These are phyloP conservation scores for Trapa incisa DNA, from an alignment of 345 rosid species.

Conservation along the genomic window DNA sequence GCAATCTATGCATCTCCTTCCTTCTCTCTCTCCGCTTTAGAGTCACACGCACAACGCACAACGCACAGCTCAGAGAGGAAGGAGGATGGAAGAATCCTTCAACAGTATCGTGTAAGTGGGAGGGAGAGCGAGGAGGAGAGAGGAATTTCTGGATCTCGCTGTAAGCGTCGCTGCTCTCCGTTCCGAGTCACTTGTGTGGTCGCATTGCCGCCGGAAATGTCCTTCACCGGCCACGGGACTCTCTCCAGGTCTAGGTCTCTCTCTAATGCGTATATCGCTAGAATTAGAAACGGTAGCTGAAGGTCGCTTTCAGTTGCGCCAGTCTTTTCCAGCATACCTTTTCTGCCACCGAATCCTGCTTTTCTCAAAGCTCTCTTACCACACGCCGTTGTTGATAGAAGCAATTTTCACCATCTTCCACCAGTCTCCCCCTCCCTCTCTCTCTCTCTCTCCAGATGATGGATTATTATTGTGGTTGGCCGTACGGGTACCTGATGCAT, in stretches of 20 bases:
- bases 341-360: neutral
- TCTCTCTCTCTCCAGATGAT: neutral
- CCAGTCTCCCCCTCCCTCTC: neutral
- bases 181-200: conserved; percentile 8
- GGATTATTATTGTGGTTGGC: neutral
- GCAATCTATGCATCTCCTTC: conserved; percentile 2
- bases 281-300: neutral
- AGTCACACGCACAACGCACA: neutral
- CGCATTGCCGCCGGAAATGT: conserved; percentile 16
- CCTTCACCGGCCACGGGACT: neutral
- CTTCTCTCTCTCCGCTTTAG: conserved; percentile 4
- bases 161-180: neutral
- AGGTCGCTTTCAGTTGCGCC: neutral
- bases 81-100: neutral
- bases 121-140: neutral
- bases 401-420: neutral
- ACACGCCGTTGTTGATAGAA: no score
- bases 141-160: neutral
- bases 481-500: conserved; percentile 3
- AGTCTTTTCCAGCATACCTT: neutral
- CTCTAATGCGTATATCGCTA: neutral
- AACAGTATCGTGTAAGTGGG: neutral
- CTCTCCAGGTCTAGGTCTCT: neutral
- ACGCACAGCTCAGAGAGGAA: neutral
- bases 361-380: neutral